These are phyloP conservation scores for Musa balbisiana DNA, from an alignment of 202 grass and related monocot genomes.

Conservation along the genomic window DNA sequence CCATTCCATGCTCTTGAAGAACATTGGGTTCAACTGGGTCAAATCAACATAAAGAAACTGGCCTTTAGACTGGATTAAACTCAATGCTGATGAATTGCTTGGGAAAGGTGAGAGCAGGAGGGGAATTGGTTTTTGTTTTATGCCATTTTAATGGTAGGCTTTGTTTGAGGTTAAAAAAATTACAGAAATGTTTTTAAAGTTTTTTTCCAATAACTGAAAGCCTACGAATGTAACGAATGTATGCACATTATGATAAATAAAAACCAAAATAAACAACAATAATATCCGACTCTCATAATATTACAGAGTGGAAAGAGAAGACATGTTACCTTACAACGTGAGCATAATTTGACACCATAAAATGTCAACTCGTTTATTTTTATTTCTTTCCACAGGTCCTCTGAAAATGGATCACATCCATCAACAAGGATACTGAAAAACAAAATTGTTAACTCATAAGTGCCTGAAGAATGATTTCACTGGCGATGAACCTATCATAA, in stretches of 20 bases:
- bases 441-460: constrained; percentile 12
- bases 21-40: too few species aligned
- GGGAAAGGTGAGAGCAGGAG: too few species aligned
- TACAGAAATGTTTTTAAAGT: neutral
- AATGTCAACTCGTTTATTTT: constrained; percentile 75
- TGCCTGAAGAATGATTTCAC: constrained; percentile 3
- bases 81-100: too few species aligned
- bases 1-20: too few species aligned
- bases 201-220: neutral
- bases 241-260: neutral
- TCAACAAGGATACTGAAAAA: constrained; percentile 78
- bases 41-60: too few species aligned
- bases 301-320: neutral
- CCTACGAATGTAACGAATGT: neutral
- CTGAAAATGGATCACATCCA: constrained; percentile 66
- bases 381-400: constrained; percentile 82
- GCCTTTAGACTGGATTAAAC: too few species aligned
- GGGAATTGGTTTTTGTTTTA: neutral
- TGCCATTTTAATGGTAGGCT: neutral
- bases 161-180: too few species aligned
- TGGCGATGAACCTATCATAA: neutral
- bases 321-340: constrained; percentile 70
- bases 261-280: neutral
- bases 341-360: constrained; percentile 71
- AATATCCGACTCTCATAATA: neutral